A percentile compares a stretch with the other conserved stretches of the same genome.
These are phyloP conservation scores for Hyphopichia buzzinii DNA, from an alignment of 1,139 yeast species.

Conservation along the genomic window DNA sequence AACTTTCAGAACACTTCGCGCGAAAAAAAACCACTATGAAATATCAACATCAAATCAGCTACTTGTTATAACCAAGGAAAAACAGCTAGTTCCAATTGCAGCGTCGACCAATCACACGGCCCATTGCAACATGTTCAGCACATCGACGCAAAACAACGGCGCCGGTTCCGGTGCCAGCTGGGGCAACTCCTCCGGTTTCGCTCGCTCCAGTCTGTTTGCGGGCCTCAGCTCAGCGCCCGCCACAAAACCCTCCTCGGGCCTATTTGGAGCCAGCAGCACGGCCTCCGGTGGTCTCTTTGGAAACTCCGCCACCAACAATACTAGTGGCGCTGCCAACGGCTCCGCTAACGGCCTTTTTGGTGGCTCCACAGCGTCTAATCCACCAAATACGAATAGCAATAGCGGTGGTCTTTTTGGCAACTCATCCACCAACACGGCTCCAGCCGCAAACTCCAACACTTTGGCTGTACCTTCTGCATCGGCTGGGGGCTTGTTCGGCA, in stretches of 20 bases:
- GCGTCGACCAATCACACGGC: too few species aligned
- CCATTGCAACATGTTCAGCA: background rate
- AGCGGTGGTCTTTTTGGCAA: slow-evolving; percentile 11
- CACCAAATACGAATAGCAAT: background rate
- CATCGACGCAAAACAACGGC: slow-evolving; percentile 5
- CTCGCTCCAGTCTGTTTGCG: slow-evolving; percentile 4
- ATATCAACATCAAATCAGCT: background rate
- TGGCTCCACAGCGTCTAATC: too few species aligned
- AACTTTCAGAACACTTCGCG: background rate
- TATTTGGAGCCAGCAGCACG: slow-evolving; percentile 5
- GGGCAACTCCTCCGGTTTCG: slow-evolving; percentile 27
- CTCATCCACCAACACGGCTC: slow-evolving; percentile 7
- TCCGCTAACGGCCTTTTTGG: too few species aligned
- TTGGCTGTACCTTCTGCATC: background rate
- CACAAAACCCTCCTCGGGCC: background rate
- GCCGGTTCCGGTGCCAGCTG: slow-evolving; percentile 17
- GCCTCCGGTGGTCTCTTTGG: slow-evolving; percentile 4
- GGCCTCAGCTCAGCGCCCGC: background rate
- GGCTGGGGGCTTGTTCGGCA: slow-evolving; percentile 18
- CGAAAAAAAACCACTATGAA: background rate
- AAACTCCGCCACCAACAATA: background rate
- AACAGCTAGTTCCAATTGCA: too few species aligned
- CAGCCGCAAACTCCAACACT: background rate
- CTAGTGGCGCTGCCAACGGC: too few species aligned
- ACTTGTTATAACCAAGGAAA: too few species aligned